Evolutionary conservation across 2,329 filamentous ascomycete genomes (phyloP), one percentile per base, ranked within the genome.

Genomic region (Botrytis hyacinthi): DNA sequence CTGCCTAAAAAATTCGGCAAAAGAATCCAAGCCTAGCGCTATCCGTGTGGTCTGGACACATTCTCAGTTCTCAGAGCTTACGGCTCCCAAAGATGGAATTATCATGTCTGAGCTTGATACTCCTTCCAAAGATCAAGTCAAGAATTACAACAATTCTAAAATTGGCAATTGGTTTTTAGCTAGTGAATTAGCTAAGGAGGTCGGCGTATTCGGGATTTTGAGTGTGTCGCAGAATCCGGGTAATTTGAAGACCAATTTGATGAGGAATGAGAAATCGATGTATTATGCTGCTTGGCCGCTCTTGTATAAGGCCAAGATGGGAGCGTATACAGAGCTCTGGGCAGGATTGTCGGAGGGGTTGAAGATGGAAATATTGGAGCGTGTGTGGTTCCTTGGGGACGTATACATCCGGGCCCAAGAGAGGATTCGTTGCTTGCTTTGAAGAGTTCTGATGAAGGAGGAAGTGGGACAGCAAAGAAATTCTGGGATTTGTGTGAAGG

Each of bases 341-440:
- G 70, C 74, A 32, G 70, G 70, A 22, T 40, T 75, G 8, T 75
- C 68, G 3, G 48, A 66, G 5, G 60, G 72, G 16, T 32, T 74
- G 22, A 29, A 46, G 18, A 62, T 65, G 42, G 44, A 46, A 44
- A 51, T 6, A 46, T 74, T 26, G 76, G 78, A 16, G 72, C 63
- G 29, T 77, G 72, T 76, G 75, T 70, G 7, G 68, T 78, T n/a
- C 78, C 78, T 9, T 79, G 78, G 78, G 76, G 78, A 8, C 80
- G 82, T 18, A 86, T 83, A 83, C 86, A 87, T 73, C 71, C 73
- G 10, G 46, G 44, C 35, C 74, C 76, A 22, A 74, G 73, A 26
- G 70, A 76, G 22, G 75, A 78, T 74, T 48, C 78, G 16, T n/a
- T 77, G 8, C 57, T 73, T 22, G 71, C 72, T 8, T 70, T 79